Evolutionary conservation across 2,329 filamentous ascomycete species (phyloP), one percentile per base, ranked within the genome.

Genomic region (Venturia asperata): DNA sequence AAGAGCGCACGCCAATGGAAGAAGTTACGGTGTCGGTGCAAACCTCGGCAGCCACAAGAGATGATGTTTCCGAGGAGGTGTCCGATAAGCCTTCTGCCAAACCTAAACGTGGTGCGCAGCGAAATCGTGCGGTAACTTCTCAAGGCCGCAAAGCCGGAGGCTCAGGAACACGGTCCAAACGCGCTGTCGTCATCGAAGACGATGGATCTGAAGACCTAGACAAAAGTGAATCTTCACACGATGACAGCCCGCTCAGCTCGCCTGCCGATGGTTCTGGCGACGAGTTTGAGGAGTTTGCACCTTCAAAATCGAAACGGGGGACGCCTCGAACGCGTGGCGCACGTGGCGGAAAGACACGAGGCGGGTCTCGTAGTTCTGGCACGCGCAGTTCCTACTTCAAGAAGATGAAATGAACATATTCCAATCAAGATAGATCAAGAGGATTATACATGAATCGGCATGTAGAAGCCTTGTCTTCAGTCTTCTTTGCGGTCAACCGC

Each of bases 371-470:
- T 27, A 37, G 58, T 39, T 7, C 39, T 61, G 42, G 37, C 21
- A 61, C 21, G n/a, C 42, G 37, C 43, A 61, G 58, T 45, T 37
- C 58, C 3, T 61, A 61, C 24, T 61, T 61, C 39, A n/a, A 37
- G 30, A 56, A 56, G 15, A 56, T 4, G 52, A 37, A 17, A 37
- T 56, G 30, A 56, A 3, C 13, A n/a, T 60, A 2, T 24, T 15
- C 9, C n/a, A n/a, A 15, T 27, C 7, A 4, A 45, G 42, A 45
- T 3, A 15, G 2, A 21, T 3, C 24, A 1, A 10, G 47, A 27
- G 21, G 21, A 49, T 24, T 21, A 21, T 27, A 15, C 24, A 7
- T 49, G 27, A 3, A 27, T 4, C 27, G 11, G 1, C 7, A 49
- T 3, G 6, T 34, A 34, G 30, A 34, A 34, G 30, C 30, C 30